A percentile compares a stretch with the other conserved stretches of the same genome.
Conservation (phyloP, 1,139 yeast species). For the Pichiaceae sp. region DNA sequence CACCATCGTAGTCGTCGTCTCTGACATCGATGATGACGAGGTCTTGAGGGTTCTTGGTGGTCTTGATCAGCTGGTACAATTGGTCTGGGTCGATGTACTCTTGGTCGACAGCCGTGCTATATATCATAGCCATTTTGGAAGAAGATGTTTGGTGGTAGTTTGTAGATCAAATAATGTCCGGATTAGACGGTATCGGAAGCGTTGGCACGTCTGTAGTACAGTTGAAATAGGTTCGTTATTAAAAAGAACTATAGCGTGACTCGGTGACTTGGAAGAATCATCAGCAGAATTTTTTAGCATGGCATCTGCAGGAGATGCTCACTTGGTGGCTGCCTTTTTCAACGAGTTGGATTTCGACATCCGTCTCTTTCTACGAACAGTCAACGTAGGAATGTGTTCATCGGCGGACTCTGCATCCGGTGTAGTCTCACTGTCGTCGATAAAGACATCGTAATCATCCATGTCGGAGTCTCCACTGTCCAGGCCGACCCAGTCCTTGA, state of each 20-base stretch:
- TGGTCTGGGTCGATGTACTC: slow-evolving; percentile 10
- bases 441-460: slow-evolving; percentile 6
- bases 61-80: slow-evolving; percentile 15
- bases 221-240: too few species aligned
- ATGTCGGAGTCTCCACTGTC: slow-evolving; percentile 13
- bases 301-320: too few species aligned
- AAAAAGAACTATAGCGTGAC: too few species aligned
- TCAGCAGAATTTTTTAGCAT: too few species aligned
- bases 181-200: not conserved
- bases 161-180: not conserved
- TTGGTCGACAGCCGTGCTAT: slow-evolving; percentile 5
- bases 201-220: too few species aligned
- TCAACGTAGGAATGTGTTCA: slow-evolving; percentile 5
- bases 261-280: too few species aligned
- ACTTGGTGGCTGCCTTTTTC: too few species aligned
- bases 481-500: slow-evolving; percentile 59
- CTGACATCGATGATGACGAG: slow-evolving; percentile 80
- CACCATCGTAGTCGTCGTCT: slow-evolving; percentile 71
- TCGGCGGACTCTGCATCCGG: slow-evolving; percentile 12
- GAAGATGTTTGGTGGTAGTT: not conserved
- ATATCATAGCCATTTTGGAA: slow-evolving; percentile 5
- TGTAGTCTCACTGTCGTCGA: slow-evolving; percentile 6
- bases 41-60: slow-evolving; percentile 18
- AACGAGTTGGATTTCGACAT: not conserved
- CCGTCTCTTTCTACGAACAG: slow-evolving; percentile 3